Evolutionary conservation across 805 yeast genomes (phyloP), one percentile per base, ranked within the genome.

Genomic region (Wickerhamia fluorescens): DNA sequence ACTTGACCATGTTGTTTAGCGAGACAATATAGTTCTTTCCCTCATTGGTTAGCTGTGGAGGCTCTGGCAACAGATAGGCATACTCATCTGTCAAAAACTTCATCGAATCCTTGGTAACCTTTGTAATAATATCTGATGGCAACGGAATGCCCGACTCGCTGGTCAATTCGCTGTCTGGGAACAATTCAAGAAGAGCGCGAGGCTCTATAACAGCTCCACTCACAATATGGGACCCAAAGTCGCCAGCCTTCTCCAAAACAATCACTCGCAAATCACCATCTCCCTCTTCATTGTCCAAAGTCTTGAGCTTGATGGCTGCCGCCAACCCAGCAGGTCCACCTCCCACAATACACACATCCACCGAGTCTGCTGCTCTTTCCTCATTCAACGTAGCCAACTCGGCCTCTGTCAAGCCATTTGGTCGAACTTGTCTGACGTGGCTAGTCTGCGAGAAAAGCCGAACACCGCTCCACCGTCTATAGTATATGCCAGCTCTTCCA

Each of bases 251-350:
- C 45, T 92, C 98, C 22, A 92, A 61, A 2, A 92, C 86, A 7
- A 92, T 81, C 20, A 92, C 94, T 36, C 98, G 67, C 28, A 86
- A 58, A 28, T 76, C 81, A 13, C 84, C 81, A 14, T 60, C 60
- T 1, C 79, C 81, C 16, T 66, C 57, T 38, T 72, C 78, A 30
- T 68, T 61, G 47, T 88, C 96, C 20, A 89, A 58, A 51, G 88
- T 96, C 53, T 92, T 92, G 34, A 86, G 63, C 41, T 73, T 71
- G 38, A 92, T 92, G 8, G 97, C 97, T 2, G 98, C 80, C 1
- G 96, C 88, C 28, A 92, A 62, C 3, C 98, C 98, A 2, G 97
- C 94, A 5, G 97, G 97, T 0, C 98, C 98, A 20, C 94, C 97
- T 24, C 98, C 98, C 2, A 92, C 95, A 29, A 92, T 86, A 46